Evolutionary conservation across 2,329 filamentous ascomycete genomes (phyloP), one percentile per base, ranked within the genome.

Genomic region (Harringtonia aguacate): DNA sequence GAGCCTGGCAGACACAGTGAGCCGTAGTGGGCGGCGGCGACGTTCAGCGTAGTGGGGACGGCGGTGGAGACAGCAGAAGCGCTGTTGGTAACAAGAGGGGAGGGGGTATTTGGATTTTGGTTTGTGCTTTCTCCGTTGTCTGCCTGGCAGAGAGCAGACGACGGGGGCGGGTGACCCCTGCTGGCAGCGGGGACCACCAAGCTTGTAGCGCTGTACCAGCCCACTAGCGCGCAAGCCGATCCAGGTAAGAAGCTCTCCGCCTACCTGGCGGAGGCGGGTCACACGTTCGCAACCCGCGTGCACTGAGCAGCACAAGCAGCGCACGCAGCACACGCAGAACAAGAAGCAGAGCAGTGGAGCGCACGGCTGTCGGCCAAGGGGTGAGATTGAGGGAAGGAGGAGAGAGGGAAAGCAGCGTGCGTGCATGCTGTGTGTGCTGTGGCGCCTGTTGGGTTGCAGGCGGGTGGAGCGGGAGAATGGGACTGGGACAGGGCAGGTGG

Each of bases 131-230:
- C 36, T 27, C 36, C 36, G 36, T 21, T 21, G 36, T 7, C 36
- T 13, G 36, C 37, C 43, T 36, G 43, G 43, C 29, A 41, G 41
- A 35, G 38, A 22, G 30, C 40, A 39, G 33, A 22, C 30, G 34
- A 38, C 42, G 36, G 39, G 41, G 33, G 41, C 48, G 45, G 48
- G 40, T 46, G 45, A 48, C 46, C 48, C 48, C 46, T 48, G 48
- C 44, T 46, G 43, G 39, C 31, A 42, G 45, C 48, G 45, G 48
- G 36, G 46, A 46, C 45, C 34, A 39, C 43, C 43, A 46, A 50
- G 43, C 48, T 45, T 22, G 41, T 40, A 48, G 48, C 46, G 48
- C 45, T 46, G 46, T 50, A 48, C 48, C 46, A 49, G 45, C 41
- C 36, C 45, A 39, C 48, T 50, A 50, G 46, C 43, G 48, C 39